Base-by-base conservation (phyloP, 495 filamentous ascomycete genomes). In the Podospora fimiseda region DNA sequence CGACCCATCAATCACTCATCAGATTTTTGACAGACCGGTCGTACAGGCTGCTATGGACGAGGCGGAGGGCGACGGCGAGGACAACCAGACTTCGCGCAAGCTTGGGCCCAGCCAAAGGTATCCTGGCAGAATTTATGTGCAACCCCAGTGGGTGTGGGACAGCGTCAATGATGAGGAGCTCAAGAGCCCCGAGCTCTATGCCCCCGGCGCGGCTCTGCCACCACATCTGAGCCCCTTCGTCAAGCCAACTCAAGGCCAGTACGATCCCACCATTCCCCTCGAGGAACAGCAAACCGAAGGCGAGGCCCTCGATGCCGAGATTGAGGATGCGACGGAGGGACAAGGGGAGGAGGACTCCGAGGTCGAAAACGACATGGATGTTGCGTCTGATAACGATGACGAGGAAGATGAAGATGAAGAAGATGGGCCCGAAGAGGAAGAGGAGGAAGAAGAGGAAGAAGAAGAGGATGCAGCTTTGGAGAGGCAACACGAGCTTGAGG, bases 81-180 rank as follows among this genome's bases (percentile, higher is more conserved):
- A 82, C 53, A 81, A 80, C 55, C 74, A 78, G 65, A 80, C 74
- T 57, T 64, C 63, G 42, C 74, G 72, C 62, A 74, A 68, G 60
- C 72, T 80, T 60, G 80, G 50, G 56, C 74, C 61, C 21, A 74
- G 76, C 62, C 79, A 81, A 52, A 80, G 91, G 30, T 83, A 96
- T 53, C 90, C 91, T 7, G 91, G 90, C 20, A 76, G 93, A 43
- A 90, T 84, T 42, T 97, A 97, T 59, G 69, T 98, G 44, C 93
- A 98, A 71, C 93, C 93, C 18, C 93, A 98, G 65, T 98, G 95
- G 90, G 80, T 98, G 13, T 98, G 93, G 93, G 93, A 98, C 57
- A 89, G 87, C 63, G 72, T 96, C 59, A 98, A 98, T 68, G 83
- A 87, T 21, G 88, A 88, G 38, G 88, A 88, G 67, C 71, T 98